phyloP scores from a whole-genome alignment of 1,139 yeast species.

The Debaryomyces singareniensis region DNA sequence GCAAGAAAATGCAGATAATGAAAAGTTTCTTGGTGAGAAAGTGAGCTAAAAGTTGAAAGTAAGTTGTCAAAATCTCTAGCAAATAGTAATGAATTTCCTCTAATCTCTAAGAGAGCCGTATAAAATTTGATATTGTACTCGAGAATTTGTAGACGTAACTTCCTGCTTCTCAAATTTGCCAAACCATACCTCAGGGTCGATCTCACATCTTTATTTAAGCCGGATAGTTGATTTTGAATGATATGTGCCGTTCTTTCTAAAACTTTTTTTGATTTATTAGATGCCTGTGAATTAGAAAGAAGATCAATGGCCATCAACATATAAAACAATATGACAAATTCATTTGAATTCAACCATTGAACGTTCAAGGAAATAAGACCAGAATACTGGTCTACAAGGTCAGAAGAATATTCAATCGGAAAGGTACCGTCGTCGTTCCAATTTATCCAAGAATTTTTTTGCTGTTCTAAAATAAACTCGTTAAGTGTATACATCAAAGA shows the following conservation, averaged over 20 bases:
- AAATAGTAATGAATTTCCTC: constrained; percentile 19
- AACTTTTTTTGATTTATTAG: constrained; percentile 26
- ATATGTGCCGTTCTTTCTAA: constrained; percentile 29
- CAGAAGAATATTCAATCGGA: constrained; percentile 2
- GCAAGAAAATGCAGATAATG: constrained; percentile 28
- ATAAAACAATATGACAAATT: constrained; percentile 34
- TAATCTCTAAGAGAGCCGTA: constrained; percentile 26
- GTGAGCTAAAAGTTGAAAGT: constrained; percentile 24
- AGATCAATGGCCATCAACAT: constrained; percentile 34
- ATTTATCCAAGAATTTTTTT: constrained; percentile 12
- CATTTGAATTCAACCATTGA: constrained; percentile 37
- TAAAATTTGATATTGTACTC: constrained; percentile 23
- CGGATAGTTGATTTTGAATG: constrained; percentile 19
- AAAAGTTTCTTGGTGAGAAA: constrained; percentile 26
- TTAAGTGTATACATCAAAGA: constrained; percentile 18
- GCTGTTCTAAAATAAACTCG: constrained; percentile 18
- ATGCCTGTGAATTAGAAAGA: constrained; percentile 25
- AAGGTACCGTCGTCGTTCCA: constrained; percentile 24
- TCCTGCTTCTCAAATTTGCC: constrained; percentile 13
- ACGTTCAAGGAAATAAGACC: constrained; percentile 9
- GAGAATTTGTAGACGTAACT: constrained; percentile 17
- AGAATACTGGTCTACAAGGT: background rate
- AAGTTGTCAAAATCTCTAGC: constrained; percentile 24
- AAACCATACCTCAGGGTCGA: constrained; percentile 12
- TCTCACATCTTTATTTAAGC: constrained; percentile 9